Percentiles rank a stretch among this genome's conserved stretches.
These are phyloP conservation scores for Potentilla sterilis DNA, from an alignment of 306 rosid genomes.

Conservation along the genomic window DNA sequence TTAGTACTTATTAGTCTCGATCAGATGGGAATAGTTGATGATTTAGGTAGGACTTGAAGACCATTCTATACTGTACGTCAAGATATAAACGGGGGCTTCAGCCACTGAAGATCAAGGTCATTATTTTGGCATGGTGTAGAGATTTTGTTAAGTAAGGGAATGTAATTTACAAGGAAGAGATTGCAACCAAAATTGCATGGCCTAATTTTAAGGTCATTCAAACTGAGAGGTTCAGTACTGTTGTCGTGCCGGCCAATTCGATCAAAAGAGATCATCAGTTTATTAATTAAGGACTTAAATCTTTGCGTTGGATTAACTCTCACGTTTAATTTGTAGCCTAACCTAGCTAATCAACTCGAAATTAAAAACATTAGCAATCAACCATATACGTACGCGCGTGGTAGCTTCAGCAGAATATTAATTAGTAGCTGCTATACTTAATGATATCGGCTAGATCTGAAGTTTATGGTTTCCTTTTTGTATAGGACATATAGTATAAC, in stretches of 20 bases:
- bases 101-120: not conserved
- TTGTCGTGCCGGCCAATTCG: not conserved
- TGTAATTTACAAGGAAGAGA: not conserved
- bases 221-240: not conserved
- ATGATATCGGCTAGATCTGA: too few species aligned
- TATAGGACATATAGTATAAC: too few species aligned
- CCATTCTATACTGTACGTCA: conserved; percentile 5
- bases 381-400: not conserved
- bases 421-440: too few species aligned
- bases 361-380: not conserved
- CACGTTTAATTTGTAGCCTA: not conserved
- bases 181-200: not conserved
- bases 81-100: not conserved
- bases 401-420: not conserved
- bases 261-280: not conserved
- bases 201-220: not conserved
- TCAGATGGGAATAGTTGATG: not conserved
- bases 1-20: too few species aligned
- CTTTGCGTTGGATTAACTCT: not conserved
- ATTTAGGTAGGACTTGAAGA: not conserved
- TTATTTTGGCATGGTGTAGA: not conserved
- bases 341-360: not conserved
- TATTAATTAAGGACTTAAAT: not conserved
- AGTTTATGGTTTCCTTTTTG: too few species aligned
- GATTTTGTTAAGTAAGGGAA: not conserved